Percentiles rank a stretch among this genome's conserved stretches.
phyloP scores from a whole-genome alignment of 108 stramenopile species.

The Skeletonema grethae region DNA sequence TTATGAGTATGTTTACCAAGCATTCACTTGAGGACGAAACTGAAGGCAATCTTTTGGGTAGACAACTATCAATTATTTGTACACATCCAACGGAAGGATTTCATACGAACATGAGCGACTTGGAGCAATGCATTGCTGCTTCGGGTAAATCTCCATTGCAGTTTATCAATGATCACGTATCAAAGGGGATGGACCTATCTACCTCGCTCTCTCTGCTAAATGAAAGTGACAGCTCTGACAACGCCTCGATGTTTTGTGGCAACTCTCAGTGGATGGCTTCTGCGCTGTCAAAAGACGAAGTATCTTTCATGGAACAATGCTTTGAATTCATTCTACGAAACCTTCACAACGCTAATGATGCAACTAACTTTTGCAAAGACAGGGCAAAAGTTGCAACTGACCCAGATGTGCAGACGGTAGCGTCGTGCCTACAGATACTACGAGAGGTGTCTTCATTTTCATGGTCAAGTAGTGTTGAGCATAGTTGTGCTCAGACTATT shows the following conservation, averaged over 20 bases:
- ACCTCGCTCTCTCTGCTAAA: conserved; percentile 19
- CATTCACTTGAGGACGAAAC: conserved; percentile 40
- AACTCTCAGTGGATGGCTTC: conserved; percentile 25
- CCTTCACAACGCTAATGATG: not conserved
- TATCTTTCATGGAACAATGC: not conserved
- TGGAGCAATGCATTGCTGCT: conserved; percentile 14
- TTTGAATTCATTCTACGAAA: not conserved
- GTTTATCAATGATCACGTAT: conserved; percentile 23
- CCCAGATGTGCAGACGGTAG: conserved; percentile 3
- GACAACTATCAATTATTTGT: conserved; percentile 34
- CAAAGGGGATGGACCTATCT: conserved; percentile 4
- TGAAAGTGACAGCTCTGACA: conserved; percentile 5
- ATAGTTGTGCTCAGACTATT: not conserved
- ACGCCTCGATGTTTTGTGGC: conserved; percentile 9
- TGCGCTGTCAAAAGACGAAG: conserved; percentile 7
- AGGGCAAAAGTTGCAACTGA: not conserved
- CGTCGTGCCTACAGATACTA: not conserved
- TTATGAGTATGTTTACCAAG: conserved; percentile 33
- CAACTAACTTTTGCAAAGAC: not conserved
- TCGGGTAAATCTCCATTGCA: conserved; percentile 14
- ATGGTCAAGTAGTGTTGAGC: conserved; percentile 10
- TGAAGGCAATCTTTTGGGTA: conserved; percentile 12
- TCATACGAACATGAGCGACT: conserved; percentile 28
- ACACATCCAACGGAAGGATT: conserved; percentile 30
- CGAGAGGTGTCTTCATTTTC: not conserved